Evolutionary conservation across 1,284 basidiomycete species (phyloP).

Genomic region (Rhodotorula sp.): DNA sequence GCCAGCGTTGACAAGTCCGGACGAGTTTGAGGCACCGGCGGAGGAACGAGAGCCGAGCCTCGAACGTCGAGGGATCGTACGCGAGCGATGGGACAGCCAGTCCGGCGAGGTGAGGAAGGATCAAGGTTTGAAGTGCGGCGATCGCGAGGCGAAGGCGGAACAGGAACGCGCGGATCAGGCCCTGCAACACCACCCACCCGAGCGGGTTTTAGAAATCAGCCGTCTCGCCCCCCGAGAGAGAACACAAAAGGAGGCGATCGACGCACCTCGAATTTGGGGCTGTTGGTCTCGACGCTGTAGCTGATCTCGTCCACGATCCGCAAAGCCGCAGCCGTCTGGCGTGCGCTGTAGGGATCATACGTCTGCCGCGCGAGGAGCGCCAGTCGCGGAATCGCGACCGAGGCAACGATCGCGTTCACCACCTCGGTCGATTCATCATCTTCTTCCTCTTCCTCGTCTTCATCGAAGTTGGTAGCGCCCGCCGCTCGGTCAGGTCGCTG

Average conservation of each 20-base stretch:
- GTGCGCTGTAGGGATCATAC: conserved; percentile 76
- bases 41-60: conserved; percentile 69
- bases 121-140: conserved; percentile 49
- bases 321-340: conserved; percentile 62
- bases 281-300: conserved; percentile 65
- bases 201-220: neutral
- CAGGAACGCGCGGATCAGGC: conserved; percentile 64
- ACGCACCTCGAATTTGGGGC: conserved; percentile 64
- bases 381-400: conserved; percentile 73
- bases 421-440: conserved; percentile 80
- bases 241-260: neutral
- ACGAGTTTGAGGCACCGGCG: conserved; percentile 70
- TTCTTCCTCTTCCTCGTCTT: conserved; percentile 50
- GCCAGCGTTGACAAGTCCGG: conserved; percentile 69
- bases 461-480: neutral
- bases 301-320: conserved; percentile 74
- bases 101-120: conserved; percentile 52
- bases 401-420: conserved; percentile 81
- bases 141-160: conserved; percentile 54
- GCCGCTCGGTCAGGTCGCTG: conserved; percentile 2
- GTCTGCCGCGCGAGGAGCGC: conserved; percentile 68
- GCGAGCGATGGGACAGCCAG: conserved; percentile 52
- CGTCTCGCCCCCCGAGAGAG: neutral
- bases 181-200: conserved; percentile 50
- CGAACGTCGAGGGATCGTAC: conserved; percentile 73